Evolutionary conservation across 192 early-diverging fungal species (phyloP).

Genomic region (Coemansia sp.): DNA sequence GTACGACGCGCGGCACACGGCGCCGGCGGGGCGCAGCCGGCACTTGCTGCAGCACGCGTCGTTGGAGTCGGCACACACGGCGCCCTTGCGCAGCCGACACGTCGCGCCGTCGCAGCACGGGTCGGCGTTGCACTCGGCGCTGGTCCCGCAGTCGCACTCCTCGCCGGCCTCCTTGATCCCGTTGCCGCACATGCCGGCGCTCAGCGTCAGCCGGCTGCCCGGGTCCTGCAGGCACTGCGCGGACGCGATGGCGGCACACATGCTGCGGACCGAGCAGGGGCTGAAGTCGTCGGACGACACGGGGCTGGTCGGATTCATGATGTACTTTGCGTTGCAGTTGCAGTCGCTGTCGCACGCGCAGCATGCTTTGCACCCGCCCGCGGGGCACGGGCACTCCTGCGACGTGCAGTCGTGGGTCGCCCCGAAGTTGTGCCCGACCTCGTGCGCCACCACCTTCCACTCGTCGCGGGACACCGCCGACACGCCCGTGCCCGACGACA

Average conservation of each 20-base stretch:
- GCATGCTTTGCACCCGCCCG: conserved; percentile 60
- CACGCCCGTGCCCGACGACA: conserved; percentile 76
- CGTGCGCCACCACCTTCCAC: conserved; percentile 96
- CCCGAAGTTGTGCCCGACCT: conserved; percentile 89
- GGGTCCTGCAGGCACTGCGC: conserved; percentile 52
- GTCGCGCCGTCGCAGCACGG: conserved; percentile 81
- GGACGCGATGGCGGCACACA: conserved; percentile 51
- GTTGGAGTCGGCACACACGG: conserved; percentile 80
- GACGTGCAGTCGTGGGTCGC: conserved; percentile 87
- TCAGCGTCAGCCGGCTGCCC: conserved; percentile 43
- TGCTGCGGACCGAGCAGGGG: conserved; percentile 62
- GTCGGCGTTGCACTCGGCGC: conserved; percentile 70
- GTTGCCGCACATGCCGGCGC: conserved; percentile 87
- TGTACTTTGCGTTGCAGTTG: conserved; percentile 64
- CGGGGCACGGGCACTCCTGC: conserved; percentile 62
- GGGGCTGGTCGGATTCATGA: conserved; percentile 80
- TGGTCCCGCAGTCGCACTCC: conserved; percentile 87
- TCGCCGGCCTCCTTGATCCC: conserved; percentile 86
- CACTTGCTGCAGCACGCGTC: conserved; percentile 83
- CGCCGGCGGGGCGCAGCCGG: conserved; percentile 57
- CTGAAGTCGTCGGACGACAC: conserved; percentile 66
- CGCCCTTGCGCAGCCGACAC: conserved; percentile 76
- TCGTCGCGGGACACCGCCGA: conserved; percentile 81
- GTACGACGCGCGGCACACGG: conserved; percentile 71
- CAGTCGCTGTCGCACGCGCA: conserved; percentile 69